Conservation (phyloP, 768 basidiomycete species). For the Mycena chlorophos region DNA sequence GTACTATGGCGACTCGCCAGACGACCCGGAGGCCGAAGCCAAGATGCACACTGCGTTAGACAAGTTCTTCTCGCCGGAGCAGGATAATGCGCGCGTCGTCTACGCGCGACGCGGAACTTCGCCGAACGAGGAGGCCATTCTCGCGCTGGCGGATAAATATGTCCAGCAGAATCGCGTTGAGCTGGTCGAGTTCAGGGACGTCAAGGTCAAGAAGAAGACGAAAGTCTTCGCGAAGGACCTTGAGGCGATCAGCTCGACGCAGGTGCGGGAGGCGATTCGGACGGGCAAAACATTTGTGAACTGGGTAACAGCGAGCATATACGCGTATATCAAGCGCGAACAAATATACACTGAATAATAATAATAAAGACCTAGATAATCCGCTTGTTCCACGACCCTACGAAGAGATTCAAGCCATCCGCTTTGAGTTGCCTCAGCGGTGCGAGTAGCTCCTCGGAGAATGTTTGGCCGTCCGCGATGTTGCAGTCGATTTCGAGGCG, state of each 20-base stretch:
- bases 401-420: too few species aligned
- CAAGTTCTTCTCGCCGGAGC: conserved; percentile 56
- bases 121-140: conserved; percentile 12
- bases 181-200: conserved; percentile 61
- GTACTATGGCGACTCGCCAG: conserved; percentile 56
- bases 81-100: conserved; percentile 62
- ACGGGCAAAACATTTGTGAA: neutral
- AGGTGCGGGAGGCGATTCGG: conserved; percentile 52
- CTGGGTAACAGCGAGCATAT: neutral
- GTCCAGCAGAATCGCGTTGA: conserved; percentile 50
- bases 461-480: too few species aligned
- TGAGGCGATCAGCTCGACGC: conserved; percentile 67
- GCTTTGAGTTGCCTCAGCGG: too few species aligned
- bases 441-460: too few species aligned
- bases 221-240: too few species aligned
- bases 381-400: too few species aligned
- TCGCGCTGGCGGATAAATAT: conserved; percentile 48
- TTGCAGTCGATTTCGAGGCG: too few species aligned
- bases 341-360: neutral
- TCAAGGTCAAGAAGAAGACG: too few species aligned
- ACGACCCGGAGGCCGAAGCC: conserved; percentile 29
- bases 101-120: conserved; percentile 55
- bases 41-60: conserved; percentile 59
- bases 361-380: too few species aligned
- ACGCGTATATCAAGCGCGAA: neutral